Conservation (phyloP, 2,329 filamentous ascomycete genomes). For the Fusarium austroafricanum region DNA sequence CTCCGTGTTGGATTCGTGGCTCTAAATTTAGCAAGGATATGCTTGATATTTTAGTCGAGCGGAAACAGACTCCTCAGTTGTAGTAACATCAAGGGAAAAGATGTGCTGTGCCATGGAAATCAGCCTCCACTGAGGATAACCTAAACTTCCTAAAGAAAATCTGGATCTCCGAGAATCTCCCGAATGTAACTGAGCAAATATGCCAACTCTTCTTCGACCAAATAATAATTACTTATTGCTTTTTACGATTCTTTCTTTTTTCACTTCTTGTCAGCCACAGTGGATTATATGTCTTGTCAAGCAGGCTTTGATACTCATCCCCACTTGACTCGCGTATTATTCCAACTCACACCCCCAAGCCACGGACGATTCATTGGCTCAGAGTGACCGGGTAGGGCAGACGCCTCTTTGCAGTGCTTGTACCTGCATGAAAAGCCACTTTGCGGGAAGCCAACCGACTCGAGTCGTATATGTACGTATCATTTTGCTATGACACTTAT, state of each 20-base stretch:
- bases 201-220: neutral
- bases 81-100: neutral
- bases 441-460: conserved; percentile 40
- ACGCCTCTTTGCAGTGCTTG: conserved; percentile 23
- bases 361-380: conserved; percentile 26
- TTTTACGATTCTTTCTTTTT: conserved; percentile 1
- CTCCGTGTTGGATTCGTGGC: neutral
- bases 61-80: neutral
- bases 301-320: neutral
- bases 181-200: conserved; percentile 31
- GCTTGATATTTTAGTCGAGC: conserved; percentile 8
- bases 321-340: conserved; percentile 18
- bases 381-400: conserved; percentile 26
- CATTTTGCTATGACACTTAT: neutral
- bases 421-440: conserved; percentile 41
- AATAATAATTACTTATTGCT: neutral
- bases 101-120: conserved; percentile 2
- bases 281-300: neutral
- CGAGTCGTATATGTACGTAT: conserved; percentile 18
- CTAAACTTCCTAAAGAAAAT: neutral
- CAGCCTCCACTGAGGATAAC: neutral
- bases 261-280: neutral
- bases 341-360: conserved; percentile 23
- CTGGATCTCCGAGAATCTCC: conserved; percentile 8
- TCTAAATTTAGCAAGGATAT: conserved; percentile 17